Evolutionary conservation across 2,329 filamentous ascomycete species (phyloP), one percentile per base, ranked within the genome.

Genomic region (Madurella fahalii): DNA sequence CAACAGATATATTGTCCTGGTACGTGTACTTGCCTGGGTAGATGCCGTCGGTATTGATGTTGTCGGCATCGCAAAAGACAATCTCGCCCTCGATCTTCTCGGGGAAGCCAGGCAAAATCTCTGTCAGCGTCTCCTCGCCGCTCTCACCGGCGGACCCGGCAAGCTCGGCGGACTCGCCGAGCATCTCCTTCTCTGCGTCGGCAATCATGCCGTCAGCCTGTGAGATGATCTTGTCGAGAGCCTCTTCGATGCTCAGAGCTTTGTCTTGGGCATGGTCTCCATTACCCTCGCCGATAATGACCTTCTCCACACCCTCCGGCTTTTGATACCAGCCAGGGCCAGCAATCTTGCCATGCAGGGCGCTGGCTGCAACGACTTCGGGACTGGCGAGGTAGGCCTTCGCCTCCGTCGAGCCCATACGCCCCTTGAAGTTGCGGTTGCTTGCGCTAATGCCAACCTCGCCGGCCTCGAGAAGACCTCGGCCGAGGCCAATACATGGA

Each of bases 21-120:
- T 97, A 97, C 0, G 92, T 96, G 60, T 61, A 91, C 68, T 92
- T 91, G 4, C 89, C 66, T 1, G 91, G 88, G 70, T 97, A 97
- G 69, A 97, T 96, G 51, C 82, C 86, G 66, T 97, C 93, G 0
- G 93, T 97, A 72, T 94, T 89, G 68, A 96, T 83, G 72, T 95
- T 95, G 61, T 80, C 76, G 1, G 82, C 83, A 64, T 96, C 89
- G 67, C 83, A 89, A 72, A 94, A 96, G 45, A 95, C 78, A 55
- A 97, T 95, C 70, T 96, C 90, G 18, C 93, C 93, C 9, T 79
- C 77, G 13, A 97, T 83, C 58, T 84, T 85, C 63, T 91, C 87
- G 0, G 92, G 91, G 69, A 97, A 96, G 37, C 91, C 91, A 0
- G 90, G 88, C 2, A 93, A 81, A 50, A 96, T 82, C 17, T 92